Conservation (phyloP, 129 eudicot species). For the Helichrysum umbraculigerum region DNA sequence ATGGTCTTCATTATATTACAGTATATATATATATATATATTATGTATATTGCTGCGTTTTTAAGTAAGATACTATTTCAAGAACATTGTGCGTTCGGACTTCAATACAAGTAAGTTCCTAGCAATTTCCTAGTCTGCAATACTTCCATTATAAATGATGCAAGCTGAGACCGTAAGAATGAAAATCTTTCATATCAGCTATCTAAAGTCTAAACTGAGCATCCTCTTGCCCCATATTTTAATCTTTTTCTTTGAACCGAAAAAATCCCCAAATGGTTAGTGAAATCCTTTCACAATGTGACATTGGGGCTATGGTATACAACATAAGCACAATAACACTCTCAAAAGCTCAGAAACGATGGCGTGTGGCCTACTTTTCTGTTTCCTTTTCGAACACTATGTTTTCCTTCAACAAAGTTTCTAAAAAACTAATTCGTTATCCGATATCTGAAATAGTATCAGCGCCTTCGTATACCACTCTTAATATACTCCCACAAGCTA, state of each 20-base stretch:
- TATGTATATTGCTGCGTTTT: no score
- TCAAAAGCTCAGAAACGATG: conserved; percentile 66
- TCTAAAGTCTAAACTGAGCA: not conserved
- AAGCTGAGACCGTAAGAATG: not conserved
- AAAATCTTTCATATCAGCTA: conserved; percentile 18
- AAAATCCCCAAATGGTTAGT: conserved; percentile 20
- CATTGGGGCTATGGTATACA: conserved; percentile 37
- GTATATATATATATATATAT: no score
- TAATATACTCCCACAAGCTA: conserved; percentile 23
- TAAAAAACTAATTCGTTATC: conserved; percentile 14
- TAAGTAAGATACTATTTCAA: no score
- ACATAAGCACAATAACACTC: conserved; percentile 43
- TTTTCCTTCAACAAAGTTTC: conserved; percentile 37
- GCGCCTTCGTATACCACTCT: conserved; percentile 48
- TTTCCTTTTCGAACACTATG: conserved; percentile 52
- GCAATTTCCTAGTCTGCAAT: not conserved
- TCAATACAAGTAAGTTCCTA: not conserved
- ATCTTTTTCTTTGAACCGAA: not conserved
- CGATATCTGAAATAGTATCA: conserved; percentile 18
- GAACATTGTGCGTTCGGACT: no score
- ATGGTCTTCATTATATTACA: no score
- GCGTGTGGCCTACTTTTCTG: conserved; percentile 58
- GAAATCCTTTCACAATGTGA: conserved; percentile 21
- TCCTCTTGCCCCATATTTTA: not conserved
- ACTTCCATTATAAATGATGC: conserved; percentile 1